These are phyloP conservation scores for Eucalyptus dawsonii DNA, from an alignment of 345 rosid species.

Conservation along the genomic window DNA sequence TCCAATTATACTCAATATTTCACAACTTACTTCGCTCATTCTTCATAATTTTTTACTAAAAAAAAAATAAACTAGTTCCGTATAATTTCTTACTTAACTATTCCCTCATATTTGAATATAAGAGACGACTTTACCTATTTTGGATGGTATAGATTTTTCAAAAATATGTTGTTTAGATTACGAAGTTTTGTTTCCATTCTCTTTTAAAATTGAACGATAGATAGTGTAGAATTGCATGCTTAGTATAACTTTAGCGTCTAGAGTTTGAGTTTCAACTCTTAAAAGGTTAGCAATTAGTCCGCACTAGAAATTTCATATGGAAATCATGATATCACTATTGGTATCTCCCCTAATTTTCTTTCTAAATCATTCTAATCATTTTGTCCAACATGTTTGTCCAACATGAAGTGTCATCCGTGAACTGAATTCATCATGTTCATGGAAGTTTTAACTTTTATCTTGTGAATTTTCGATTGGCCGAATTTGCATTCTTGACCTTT, in stretches of 20 bases:
- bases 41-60: neutral
- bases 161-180: neutral
- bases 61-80: neutral
- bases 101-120: neutral
- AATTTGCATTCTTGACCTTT: neutral
- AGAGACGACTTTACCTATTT: neutral
- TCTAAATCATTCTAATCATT: neutral
- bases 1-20: neutral
- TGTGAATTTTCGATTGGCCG: neutral
- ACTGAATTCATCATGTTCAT: neutral
- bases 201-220: neutral
- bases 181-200: neutral
- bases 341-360: neutral
- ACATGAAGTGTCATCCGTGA: neutral
- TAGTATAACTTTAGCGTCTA: neutral
- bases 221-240: neutral
- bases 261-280: neutral
- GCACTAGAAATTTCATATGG: neutral
- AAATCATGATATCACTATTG: neutral
- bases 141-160: neutral
- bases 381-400: neutral
- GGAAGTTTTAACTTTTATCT: neutral
- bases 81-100: neutral
- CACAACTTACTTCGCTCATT: neutral
- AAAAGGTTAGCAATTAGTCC: neutral